Conservation (phyloP, 1,139 yeast genomes). For the Blastobotrys illinoisensis region DNA sequence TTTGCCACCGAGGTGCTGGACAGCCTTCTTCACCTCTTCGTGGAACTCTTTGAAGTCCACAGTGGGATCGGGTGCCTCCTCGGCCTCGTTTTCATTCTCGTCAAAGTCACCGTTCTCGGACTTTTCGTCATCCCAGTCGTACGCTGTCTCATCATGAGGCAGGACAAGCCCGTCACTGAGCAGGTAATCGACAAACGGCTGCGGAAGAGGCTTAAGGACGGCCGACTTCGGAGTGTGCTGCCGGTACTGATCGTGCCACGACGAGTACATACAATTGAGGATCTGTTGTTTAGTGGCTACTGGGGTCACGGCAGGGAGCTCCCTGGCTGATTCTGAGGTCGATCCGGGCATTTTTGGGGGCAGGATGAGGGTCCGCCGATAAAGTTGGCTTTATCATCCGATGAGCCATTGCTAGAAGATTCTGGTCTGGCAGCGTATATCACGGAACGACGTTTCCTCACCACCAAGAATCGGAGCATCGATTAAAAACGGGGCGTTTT, state of each 20-base stretch:
- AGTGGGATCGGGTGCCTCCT: conserved; percentile 39
- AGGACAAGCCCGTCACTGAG: conserved; percentile 70
- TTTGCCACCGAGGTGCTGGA: conserved; percentile 44
- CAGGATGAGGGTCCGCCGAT: background rate
- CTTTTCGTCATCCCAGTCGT: conserved; percentile 20
- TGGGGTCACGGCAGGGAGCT: background rate
- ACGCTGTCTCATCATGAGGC: conserved; percentile 39
- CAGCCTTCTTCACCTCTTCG: conserved; percentile 41
- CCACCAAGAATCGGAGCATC: background rate
- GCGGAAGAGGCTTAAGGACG: conserved; percentile 62
- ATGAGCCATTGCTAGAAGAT: background rate
- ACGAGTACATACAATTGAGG: conserved; percentile 61
- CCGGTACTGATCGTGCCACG: conserved; percentile 61
- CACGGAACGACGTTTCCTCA: background rate
- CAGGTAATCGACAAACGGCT: conserved; percentile 62
- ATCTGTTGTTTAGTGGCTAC: conserved; percentile 38
- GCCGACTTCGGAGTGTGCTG: conserved; percentile 46
- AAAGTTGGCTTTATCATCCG: background rate
- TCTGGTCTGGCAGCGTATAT: background rate
- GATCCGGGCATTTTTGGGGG: background rate
- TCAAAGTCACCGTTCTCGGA: conserved; percentile 46
- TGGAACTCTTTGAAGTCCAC: conserved; percentile 56
- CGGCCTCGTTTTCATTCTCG: conserved; percentile 71
- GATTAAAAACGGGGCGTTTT: background rate
- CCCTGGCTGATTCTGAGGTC: background rate